Base-by-base conservation (phyloP, 345 rosid species). In the Bretschneidera sinensis region DNA sequence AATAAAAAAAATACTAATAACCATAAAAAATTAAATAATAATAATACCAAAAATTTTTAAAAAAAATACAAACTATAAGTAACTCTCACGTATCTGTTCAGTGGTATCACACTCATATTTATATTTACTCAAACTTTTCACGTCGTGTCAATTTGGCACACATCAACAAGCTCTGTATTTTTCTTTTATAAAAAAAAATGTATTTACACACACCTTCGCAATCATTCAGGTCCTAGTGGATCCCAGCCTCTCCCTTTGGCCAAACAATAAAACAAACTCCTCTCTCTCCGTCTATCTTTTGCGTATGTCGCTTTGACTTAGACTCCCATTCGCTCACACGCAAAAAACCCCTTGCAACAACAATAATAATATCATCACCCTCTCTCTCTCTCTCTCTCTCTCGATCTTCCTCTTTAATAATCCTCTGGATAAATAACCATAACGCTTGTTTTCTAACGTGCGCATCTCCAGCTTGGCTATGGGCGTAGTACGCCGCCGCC, bases 401-500 rank as follows among this genome's bases (percentile, higher is more conserved):
- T 39, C 2, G 10, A 9, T 39, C 45, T 13, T 5, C 10, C 45
- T 14, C 45, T 39, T 7, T 39, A 39, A 31, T 4, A 4, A 39
- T 39, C 4, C 45, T 39, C 11, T 14, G 16, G 9, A 39, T 39
- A 39, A 39, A 39, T 13, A 28, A 8, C 33, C 33, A 28, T 28
- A 15, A 61, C 64, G 56, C 47, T 57, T 61, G 57, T 67, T 55
- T 48, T 51, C 64, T 31, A 57, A 54, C 70, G 48, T 31, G 9
- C 62, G 34, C 74, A 45, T 20, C 61, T 50, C 67, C 69, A 15
- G 47, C 77, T 73, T 67, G 74, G 78, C 74, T 56, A 87, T 83
- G 95, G 78, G 86, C 70, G 58, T 71, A 5, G 39, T 54, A 43
- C 72, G 72, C 75, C 84, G 47, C 63, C 86, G 73, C 59, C 76